Evolutionary conservation across 768 basidiomycete species (phyloP).

Genomic region (Xerocomellus amylosporus): DNA sequence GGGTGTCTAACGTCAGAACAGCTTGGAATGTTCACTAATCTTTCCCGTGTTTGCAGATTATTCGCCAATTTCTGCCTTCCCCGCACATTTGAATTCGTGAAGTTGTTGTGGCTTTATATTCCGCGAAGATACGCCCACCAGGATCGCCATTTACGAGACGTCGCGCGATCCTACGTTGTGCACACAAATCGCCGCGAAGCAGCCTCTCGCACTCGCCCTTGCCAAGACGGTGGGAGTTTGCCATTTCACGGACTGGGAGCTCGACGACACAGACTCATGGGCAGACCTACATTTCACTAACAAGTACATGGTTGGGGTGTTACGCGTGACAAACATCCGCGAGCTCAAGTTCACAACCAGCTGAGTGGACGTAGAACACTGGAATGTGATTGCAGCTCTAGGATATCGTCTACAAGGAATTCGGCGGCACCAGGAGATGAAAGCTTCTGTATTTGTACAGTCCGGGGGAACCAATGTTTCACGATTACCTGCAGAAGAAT

Average conservation of each 20-base stretch:
- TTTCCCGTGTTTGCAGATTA: conserved; percentile 43
- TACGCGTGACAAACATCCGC: conserved; percentile 18
- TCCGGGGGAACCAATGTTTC: too few relatives aligned
- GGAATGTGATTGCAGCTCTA: conserved; percentile 12
- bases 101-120: conserved; percentile 18
- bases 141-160: neutral
- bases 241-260: conserved; percentile 4
- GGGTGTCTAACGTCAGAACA: conserved; percentile 12
- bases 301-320: conserved; percentile 5
- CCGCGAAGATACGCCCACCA: neutral
- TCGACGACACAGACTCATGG: too few relatives aligned
- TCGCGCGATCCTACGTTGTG: conserved; percentile 19
- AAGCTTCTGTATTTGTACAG: too few relatives aligned
- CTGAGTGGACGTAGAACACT: conserved; percentile 12
- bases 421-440: too few relatives aligned
- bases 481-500: too few relatives aligned
- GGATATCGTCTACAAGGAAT: too few relatives aligned
- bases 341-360: conserved; percentile 8
- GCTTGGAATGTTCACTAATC: conserved; percentile 12
- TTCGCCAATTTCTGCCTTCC: conserved; percentile 40
- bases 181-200: conserved; percentile 23
- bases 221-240: conserved; percentile 31
- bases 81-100: conserved; percentile 38
- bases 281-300: neutral
- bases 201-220: conserved; percentile 30